These are phyloP conservation scores for Paramyrothecium roridum DNA, from an alignment of 2,329 filamentous ascomycete genomes.

Conservation along the genomic window DNA sequence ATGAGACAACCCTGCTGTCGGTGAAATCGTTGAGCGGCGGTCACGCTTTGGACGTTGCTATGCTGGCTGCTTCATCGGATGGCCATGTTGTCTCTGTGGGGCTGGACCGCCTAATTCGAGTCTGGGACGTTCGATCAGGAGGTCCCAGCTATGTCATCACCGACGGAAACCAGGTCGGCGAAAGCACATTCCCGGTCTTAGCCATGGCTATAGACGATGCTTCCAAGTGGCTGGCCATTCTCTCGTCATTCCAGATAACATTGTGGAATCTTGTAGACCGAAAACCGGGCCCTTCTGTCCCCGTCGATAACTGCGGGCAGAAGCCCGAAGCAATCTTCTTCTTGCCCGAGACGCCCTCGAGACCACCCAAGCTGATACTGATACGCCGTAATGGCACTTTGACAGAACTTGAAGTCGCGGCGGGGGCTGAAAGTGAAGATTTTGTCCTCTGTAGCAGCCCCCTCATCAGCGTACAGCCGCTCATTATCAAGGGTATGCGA, in stretches of 20 bases:
- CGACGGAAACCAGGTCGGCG: conserved; percentile 35
- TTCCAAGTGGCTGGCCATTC: conserved; percentile 63
- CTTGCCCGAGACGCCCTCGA: conserved; percentile 27
- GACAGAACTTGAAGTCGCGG: conserved; percentile 51
- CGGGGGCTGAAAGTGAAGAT: conserved; percentile 33
- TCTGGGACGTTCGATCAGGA: conserved; percentile 59
- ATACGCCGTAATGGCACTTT: conserved; percentile 64
- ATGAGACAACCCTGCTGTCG: conserved; percentile 49
- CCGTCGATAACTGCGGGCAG: conserved; percentile 49
- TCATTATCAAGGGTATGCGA: conserved; percentile 42
- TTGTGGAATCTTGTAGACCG: conserved; percentile 62
- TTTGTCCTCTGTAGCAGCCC: conserved; percentile 50
- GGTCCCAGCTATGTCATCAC: conserved; percentile 37
- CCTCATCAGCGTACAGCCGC: conserved; percentile 45
- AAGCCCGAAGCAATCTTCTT: conserved; percentile 65
- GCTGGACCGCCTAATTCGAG: conserved; percentile 64
- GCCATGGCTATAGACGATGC: conserved; percentile 62
- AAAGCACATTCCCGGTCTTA: conserved; percentile 55
- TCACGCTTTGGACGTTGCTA: conserved; percentile 67
- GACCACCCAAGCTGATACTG: conserved; percentile 51
- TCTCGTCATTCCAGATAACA: conserved; percentile 55
- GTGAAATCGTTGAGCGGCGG: conserved; percentile 59
- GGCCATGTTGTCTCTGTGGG: conserved; percentile 68
- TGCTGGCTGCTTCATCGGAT: conserved; percentile 58
- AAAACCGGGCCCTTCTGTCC: conserved; percentile 51